Evolutionary conservation across 2,329 filamentous ascomycete species (phyloP).

Genomic region (Penicillium sp.): DNA sequence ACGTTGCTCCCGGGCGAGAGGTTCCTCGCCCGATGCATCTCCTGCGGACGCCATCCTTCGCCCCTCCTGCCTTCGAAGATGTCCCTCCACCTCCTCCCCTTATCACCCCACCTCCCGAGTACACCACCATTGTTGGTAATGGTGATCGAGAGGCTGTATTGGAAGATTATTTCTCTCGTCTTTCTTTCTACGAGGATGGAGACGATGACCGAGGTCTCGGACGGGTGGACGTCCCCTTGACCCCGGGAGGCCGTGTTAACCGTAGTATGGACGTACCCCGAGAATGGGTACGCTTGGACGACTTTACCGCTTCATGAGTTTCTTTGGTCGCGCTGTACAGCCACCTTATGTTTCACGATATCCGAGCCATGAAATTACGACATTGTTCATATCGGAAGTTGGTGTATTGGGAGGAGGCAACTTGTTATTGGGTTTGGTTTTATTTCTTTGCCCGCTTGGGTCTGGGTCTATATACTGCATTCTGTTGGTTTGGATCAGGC

Average conservation of each 20-base stretch:
- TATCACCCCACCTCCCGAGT: conserved; percentile 80
- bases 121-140: conserved; percentile 74
- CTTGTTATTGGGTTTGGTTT: background rate
- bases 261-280: conserved; percentile 65
- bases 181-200: conserved; percentile 66
- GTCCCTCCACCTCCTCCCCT: conserved; percentile 73
- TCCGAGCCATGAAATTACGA: conserved; percentile 25
- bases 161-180: conserved; percentile 82
- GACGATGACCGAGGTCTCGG: conserved; percentile 51
- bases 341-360: conserved; percentile 12
- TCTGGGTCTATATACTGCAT: background rate
- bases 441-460: background rate
- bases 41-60: conserved; percentile 79
- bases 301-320: conserved; percentile 25
- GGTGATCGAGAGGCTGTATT: conserved; percentile 66
- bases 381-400: conserved; percentile 13
- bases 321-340: background rate
- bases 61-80: conserved; percentile 83
- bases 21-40: conserved; percentile 76
- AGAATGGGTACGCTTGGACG: conserved; percentile 51
- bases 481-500: background rate
- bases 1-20: conserved; percentile 47
- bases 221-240: conserved; percentile 60
- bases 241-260: conserved; percentile 62
- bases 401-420: conserved; percentile 8